Percentiles rank a stretch among this genome's conserved stretches.
Conservation (phyloP, 176 grass and related monocot species). For the Ensete glaucum region DNA sequence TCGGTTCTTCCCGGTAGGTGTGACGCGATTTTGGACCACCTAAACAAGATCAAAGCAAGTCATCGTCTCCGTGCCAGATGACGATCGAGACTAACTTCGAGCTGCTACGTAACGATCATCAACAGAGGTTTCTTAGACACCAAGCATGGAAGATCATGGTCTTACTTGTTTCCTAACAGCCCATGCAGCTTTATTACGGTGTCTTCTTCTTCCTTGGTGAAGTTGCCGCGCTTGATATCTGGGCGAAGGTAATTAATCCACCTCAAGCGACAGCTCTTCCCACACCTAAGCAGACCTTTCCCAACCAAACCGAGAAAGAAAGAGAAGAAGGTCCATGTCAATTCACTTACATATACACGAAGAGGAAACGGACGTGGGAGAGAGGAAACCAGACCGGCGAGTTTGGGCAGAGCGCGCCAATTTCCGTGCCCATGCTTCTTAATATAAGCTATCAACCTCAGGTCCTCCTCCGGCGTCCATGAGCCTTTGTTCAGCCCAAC, state of each 20-base stretch:
- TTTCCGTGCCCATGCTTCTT: slow-evolving; percentile 22
- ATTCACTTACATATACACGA: background rate
- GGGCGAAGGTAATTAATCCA: slow-evolving; percentile 26
- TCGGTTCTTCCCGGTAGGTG: slow-evolving; percentile 10
- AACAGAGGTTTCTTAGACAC: too few relatives aligned
- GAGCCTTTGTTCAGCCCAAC: slow-evolving; percentile 21
- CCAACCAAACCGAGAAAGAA: background rate
- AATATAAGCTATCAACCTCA: slow-evolving; percentile 9
- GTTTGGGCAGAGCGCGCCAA: slow-evolving; percentile 12
- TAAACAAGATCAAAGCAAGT: background rate
- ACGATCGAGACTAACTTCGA: too few relatives aligned
- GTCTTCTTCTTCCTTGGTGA: slow-evolving; percentile 19
- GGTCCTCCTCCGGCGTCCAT: slow-evolving; percentile 20
- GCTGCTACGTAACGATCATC: too few relatives aligned
- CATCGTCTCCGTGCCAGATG: too few relatives aligned
- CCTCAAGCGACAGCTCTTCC: slow-evolving; percentile 18
- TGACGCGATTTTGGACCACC: slow-evolving; percentile 18
- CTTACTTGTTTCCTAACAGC: slow-evolving; percentile 16
- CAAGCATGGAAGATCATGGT: background rate
- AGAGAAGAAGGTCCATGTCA: background rate
- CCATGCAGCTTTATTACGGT: slow-evolving; percentile 16
- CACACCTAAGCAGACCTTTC: slow-evolving; percentile 13
- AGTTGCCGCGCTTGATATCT: slow-evolving; percentile 23
- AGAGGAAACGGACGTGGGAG: background rate
- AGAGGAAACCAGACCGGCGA: background rate